Conservation (phyloP, 768 basidiomycete genomes). For the Pseudohyphozyma bogoriensis region DNA sequence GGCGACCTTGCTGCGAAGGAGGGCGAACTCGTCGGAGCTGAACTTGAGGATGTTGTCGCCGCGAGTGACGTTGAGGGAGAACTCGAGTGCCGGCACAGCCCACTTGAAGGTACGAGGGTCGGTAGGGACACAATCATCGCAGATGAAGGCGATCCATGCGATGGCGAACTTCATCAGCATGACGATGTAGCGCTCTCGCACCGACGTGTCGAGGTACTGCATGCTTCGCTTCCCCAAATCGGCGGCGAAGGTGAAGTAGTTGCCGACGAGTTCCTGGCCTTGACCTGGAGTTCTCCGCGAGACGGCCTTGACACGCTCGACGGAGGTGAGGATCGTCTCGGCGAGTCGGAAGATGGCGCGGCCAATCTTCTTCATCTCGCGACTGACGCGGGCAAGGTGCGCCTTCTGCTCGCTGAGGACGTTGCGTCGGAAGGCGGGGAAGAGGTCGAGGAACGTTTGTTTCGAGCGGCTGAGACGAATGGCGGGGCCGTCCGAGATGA, state of each 20-base stretch:
- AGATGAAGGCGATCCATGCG: constrained; percentile 96
- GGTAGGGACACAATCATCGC: constrained; percentile 91
- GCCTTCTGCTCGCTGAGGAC: constrained; percentile 68
- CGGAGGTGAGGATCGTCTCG: constrained; percentile 84
- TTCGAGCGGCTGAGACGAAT: constrained; percentile 65
- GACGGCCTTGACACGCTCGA: constrained; percentile 68
- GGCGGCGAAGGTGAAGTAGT: constrained; percentile 94
- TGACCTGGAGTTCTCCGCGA: constrained; percentile 47
- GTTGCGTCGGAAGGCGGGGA: constrained; percentile 43
- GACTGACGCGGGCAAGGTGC: constrained; percentile 79
- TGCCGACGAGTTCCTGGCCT: constrained; percentile 74
- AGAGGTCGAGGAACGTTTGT: constrained; percentile 39
- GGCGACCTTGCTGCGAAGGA: constrained; percentile 81
- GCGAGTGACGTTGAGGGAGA: constrained; percentile 74
- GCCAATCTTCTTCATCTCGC: constrained; percentile 80
- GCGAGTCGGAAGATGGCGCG: constrained; percentile 80
- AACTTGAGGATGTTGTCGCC: constrained; percentile 82
- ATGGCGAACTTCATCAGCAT: constrained; percentile 82
- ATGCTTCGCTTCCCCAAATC: constrained; percentile 87
- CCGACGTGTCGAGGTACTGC: constrained; percentile 68
- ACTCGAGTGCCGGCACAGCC: constrained; percentile 94
- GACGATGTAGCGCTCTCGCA: constrained; percentile 62
- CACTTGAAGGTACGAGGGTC: constrained; percentile 94
- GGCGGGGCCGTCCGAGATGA: constrained; percentile 82
- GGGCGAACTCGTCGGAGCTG: constrained; percentile 76